phyloP scores from a whole-genome alignment of 2,329 filamentous ascomycete genomes.

The Geosmithia morbida region DNA sequence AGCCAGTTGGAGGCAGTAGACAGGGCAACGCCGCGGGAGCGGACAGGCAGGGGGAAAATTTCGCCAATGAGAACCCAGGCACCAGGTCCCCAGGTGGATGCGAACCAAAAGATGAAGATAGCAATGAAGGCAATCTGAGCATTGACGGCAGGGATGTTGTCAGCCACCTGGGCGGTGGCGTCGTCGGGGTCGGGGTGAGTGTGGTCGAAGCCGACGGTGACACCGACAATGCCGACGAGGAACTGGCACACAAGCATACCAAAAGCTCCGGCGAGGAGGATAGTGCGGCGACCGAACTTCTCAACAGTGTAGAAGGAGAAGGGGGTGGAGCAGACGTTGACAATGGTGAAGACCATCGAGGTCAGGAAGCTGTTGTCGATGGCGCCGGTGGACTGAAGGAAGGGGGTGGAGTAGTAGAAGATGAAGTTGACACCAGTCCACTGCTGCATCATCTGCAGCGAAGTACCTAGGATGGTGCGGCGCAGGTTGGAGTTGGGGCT shows the following conservation, averaged over 20 bases:
- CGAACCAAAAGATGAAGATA: slow-evolving; percentile 90
- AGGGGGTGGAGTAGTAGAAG: slow-evolving; percentile 76
- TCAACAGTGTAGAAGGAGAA: slow-evolving; percentile 82
- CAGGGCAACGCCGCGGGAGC: slow-evolving; percentile 72
- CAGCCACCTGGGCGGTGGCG: slow-evolving; percentile 18
- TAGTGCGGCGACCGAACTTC: slow-evolving; percentile 62
- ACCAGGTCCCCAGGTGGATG: slow-evolving; percentile 74
- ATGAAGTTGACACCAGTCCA: slow-evolving; percentile 86
- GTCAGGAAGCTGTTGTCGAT: slow-evolving; percentile 71
- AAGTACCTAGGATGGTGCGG: slow-evolving; percentile 56
- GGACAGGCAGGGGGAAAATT: slow-evolving; percentile 80
- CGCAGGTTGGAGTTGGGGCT: slow-evolving; percentile 54
- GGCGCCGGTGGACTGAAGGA: slow-evolving; percentile 66
- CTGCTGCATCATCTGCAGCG: slow-evolving; percentile 71
- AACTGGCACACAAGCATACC: slow-evolving; percentile 84
- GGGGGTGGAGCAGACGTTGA: slow-evolving; percentile 77
- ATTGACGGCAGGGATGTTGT: slow-evolving; percentile 43
- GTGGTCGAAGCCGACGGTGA: slow-evolving; percentile 40
- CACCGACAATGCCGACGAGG: slow-evolving; percentile 66
- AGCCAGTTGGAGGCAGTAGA: slow-evolving; percentile 87
- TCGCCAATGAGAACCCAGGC: slow-evolving; percentile 78
- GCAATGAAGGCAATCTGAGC: slow-evolving; percentile 78
- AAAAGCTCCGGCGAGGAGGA: slow-evolving; percentile 64
- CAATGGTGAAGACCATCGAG: slow-evolving; percentile 70
- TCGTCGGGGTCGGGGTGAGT: slow-evolving; percentile 29